phyloP scores from a whole-genome alignment of 495 filamentous ascomycete genomes.

The Aspergillus asperescens region DNA sequence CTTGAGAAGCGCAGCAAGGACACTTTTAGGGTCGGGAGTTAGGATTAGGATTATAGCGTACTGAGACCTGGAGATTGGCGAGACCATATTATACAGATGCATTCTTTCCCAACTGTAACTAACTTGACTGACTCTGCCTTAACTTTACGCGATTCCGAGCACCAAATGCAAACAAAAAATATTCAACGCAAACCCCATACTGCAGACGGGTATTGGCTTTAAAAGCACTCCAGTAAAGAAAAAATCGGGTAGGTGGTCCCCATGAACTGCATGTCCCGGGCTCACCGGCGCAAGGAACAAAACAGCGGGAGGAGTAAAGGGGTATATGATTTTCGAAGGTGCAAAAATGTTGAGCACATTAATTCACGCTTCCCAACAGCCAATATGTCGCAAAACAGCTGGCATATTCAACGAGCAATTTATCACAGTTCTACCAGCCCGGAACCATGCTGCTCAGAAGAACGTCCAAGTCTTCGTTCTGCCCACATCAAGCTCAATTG shows the following conservation, averaged over 20 bases:
- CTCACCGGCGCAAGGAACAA: slow-evolving; percentile 13
- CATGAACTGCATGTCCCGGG: slow-evolving; percentile 3
- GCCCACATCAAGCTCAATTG: background rate
- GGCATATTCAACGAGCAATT: background rate
- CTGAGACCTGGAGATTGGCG: background rate
- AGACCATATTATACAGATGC: slow-evolving; percentile 11
- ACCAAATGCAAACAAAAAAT: slow-evolving; percentile 9
- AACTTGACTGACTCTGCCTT: slow-evolving; percentile 7
- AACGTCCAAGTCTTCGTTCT: slow-evolving; percentile 13
- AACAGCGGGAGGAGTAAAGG: slow-evolving; percentile 16
- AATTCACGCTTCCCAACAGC: background rate
- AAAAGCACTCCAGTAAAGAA: slow-evolving; percentile 23
- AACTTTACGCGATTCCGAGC: slow-evolving; percentile 8
- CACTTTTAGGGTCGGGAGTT: background rate
- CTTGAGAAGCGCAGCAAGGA: background rate
- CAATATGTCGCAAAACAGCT: background rate
- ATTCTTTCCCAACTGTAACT: slow-evolving; percentile 14
- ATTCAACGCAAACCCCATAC: slow-evolving; percentile 28
- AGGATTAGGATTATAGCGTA: background rate
- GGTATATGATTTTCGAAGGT: slow-evolving; percentile 22
- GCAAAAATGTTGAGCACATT: background rate
- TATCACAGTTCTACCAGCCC: background rate
- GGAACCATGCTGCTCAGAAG: background rate
- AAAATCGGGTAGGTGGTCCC: slow-evolving; percentile 8
- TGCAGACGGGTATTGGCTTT: slow-evolving; percentile 35